Percentiles rank a stretch among this genome's conserved stretches.
phyloP scores from a whole-genome alignment of 306 rosid species.

The Fagus crenata region DNA sequence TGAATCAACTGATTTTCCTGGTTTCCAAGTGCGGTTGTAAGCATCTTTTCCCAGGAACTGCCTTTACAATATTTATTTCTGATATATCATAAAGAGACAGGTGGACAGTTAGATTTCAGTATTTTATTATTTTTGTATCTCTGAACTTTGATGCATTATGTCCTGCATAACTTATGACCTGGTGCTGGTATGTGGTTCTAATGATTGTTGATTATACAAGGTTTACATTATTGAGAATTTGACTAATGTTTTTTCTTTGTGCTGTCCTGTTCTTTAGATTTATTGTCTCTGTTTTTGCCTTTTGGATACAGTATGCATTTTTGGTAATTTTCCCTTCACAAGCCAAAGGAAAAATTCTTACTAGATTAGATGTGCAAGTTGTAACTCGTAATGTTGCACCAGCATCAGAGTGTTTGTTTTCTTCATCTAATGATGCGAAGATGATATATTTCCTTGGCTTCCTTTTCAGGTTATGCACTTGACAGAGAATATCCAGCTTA shows the following conservation, averaged over 20 bases:
- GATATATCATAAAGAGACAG: not conserved
- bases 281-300: not conserved
- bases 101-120: not conserved
- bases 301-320: not conserved
- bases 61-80: not conserved
- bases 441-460: not conserved
- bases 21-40: not conserved
- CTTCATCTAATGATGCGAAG: not conserved
- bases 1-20: not conserved
- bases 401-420: not conserved
- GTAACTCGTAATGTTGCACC: not conserved
- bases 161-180: not conserved
- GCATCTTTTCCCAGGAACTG: not conserved
- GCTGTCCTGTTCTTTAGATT: not conserved
- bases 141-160: not conserved
- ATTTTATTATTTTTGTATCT: not conserved
- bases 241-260: not conserved
- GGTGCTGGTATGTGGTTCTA: not conserved
- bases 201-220: not conserved
- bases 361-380: not conserved
- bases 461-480: slow-evolving; percentile 57
- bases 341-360: not conserved
- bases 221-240: not conserved
- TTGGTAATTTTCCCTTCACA: not conserved
- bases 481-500: slow-evolving; percentile 69